Conservation (phyloP, 2,329 filamentous ascomycete genomes). For the Plenodomus biglobosus region DNA sequence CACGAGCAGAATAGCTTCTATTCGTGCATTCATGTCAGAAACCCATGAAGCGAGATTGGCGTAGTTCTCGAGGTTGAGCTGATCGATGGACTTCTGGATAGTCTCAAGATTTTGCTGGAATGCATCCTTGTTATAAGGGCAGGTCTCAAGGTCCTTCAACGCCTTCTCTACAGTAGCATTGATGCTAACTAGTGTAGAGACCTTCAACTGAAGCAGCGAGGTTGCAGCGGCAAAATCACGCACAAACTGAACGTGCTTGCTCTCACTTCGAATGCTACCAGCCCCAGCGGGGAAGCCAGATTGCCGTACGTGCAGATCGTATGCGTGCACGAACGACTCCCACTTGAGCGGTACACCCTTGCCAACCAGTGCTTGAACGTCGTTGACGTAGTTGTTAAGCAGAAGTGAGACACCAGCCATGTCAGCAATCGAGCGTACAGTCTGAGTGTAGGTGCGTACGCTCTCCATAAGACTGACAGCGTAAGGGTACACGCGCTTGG, state of each 20-base stretch:
- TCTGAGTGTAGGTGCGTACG: slow-evolving; percentile 90
- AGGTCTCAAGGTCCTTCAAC: slow-evolving; percentile 78
- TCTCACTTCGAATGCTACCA: slow-evolving; percentile 66
- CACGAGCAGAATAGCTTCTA: slow-evolving; percentile 76
- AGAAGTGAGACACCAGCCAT: slow-evolving; percentile 88
- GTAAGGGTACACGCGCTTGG: slow-evolving; percentile 97
- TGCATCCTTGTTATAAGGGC: slow-evolving; percentile 75
- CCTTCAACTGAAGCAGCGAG: slow-evolving; percentile 85
- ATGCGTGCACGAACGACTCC: slow-evolving; percentile 97
- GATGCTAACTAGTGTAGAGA: slow-evolving; percentile 73
- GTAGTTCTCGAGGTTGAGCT: slow-evolving; percentile 94
- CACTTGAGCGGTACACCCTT: slow-evolving; percentile 91
- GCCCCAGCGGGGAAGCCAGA: slow-evolving; percentile 60
- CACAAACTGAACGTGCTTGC: slow-evolving; percentile 95
- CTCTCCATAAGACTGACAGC: slow-evolving; percentile 99
- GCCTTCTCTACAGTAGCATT: slow-evolving; percentile 81
- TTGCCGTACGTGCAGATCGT: slow-evolving; percentile 81
- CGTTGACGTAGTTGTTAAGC: slow-evolving; percentile 87
- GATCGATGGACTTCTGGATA: slow-evolving; percentile 91
- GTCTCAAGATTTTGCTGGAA: slow-evolving; percentile 80
- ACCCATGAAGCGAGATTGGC: slow-evolving; percentile 94
- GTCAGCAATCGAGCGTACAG: slow-evolving; percentile 75
- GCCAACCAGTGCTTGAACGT: slow-evolving; percentile 77
- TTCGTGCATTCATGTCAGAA: slow-evolving; percentile 77
- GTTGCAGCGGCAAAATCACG: slow-evolving; percentile 88